These are phyloP conservation scores for Trichosporon inkin DNA, from an alignment of 1,284 basidiomycete genomes.

Conservation along the genomic window DNA sequence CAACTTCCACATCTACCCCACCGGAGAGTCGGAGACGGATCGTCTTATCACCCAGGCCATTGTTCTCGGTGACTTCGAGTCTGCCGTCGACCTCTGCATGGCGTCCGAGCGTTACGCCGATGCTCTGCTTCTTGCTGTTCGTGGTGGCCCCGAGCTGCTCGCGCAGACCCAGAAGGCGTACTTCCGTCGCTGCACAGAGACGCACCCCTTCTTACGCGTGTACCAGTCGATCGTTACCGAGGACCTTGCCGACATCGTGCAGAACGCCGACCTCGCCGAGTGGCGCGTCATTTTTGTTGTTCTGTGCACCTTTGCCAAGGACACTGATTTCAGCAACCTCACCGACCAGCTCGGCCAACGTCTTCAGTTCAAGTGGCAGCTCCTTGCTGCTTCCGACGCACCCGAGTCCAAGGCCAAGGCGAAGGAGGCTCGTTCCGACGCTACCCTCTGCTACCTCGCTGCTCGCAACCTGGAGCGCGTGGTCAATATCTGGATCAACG, in stretches of 20 bases:
- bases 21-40: slow-evolving; percentile 82
- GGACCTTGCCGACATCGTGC: slow-evolving; percentile 86
- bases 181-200: slow-evolving; percentile 74
- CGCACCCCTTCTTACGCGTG: slow-evolving; percentile 82
- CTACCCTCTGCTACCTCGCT: slow-evolving; percentile 87
- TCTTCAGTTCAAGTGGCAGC: slow-evolving; percentile 74
- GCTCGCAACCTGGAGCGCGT: slow-evolving; percentile 84
- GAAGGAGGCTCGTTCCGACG: slow-evolving; percentile 73
- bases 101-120: slow-evolving; percentile 88
- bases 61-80: slow-evolving; percentile 89
- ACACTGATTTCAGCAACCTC: slow-evolving; percentile 77
- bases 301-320: slow-evolving; percentile 85
- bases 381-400: slow-evolving; percentile 55
- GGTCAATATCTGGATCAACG: slow-evolving; percentile 87
- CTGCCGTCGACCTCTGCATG: slow-evolving; percentile 86
- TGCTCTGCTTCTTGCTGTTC: slow-evolving; percentile 86
- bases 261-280: slow-evolving; percentile 89
- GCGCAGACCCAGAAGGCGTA: slow-evolving; percentile 88
- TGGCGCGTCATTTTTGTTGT: slow-evolving; percentile 99
- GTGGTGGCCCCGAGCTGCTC: slow-evolving; percentile 84
- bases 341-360: slow-evolving; percentile 89
- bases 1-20: slow-evolving; percentile 87
- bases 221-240: slow-evolving; percentile 94
- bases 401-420: slow-evolving; percentile 53
- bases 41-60: slow-evolving; percentile 85